phyloP scores from a whole-genome alignment of 1,139 yeast species.

The Taphrina populina region DNA sequence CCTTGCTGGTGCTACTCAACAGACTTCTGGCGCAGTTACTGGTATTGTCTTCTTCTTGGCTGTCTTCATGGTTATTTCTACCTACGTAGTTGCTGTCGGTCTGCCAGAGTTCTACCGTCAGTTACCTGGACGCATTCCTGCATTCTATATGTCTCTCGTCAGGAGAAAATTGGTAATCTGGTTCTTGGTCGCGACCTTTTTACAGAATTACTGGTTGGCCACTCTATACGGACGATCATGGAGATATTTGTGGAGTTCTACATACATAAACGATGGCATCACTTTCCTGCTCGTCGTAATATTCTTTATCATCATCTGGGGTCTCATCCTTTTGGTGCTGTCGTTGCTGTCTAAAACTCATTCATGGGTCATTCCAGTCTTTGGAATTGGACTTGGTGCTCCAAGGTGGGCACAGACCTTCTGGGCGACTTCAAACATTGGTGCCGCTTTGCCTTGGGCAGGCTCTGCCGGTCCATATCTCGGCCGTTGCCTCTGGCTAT shows the following conservation, averaged over 20 bases:
- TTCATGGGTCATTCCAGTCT: conserved; percentile 35
- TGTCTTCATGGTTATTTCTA: conserved; percentile 10
- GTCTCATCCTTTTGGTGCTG: conserved; percentile 20
- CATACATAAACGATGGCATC: conserved; percentile 22
- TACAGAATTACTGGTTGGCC: conserved; percentile 37
- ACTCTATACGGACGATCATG: conserved; percentile 35
- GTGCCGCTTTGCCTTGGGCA: conserved; percentile 35
- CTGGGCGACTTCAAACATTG: conserved; percentile 36
- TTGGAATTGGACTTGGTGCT: conserved; percentile 36
- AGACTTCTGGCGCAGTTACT: conserved; percentile 29
- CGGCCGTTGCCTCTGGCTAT: conserved; percentile 36
- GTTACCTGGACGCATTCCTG: conserved; percentile 36
- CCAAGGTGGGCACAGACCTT: conserved; percentile 36
- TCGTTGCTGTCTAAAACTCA: conserved; percentile 32
- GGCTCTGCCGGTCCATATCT: conserved; percentile 35
- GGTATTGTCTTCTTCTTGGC: conserved; percentile 33
- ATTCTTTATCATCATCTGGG: conserved; percentile 35
- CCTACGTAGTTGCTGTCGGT: conserved; percentile 30
- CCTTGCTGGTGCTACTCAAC: conserved; percentile 30
- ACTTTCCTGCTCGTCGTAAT: conserved; percentile 28
- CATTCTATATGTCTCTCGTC: conserved; percentile 34
- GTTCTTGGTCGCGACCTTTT: conserved; percentile 34
- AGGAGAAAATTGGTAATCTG: conserved; percentile 35
- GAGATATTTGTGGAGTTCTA: conserved; percentile 35
- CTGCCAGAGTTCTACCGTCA: conserved; percentile 36